Evolutionary conservation across 2,329 filamentous ascomycete species (phyloP).

Genomic region (Ceratocystis cacaofunesta): DNA sequence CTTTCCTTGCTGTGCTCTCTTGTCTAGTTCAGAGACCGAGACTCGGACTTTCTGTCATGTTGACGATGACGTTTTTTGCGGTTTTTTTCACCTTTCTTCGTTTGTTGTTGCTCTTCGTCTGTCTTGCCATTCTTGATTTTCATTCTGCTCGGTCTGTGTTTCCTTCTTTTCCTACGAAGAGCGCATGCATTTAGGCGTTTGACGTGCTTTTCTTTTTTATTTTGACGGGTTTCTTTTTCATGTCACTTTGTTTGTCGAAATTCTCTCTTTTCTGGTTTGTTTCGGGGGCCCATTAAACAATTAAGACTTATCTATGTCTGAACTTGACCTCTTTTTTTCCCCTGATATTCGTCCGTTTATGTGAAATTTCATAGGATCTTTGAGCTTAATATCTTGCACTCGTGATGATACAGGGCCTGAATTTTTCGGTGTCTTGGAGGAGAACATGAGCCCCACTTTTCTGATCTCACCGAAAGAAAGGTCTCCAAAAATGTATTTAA

Average conservation of each 20-base stretch:
- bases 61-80: conserved; percentile 17
- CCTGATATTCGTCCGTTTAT: too few relatives aligned
- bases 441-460: neutral
- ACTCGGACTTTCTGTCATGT: neutral
- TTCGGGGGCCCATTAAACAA: neutral
- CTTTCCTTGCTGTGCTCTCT: neutral
- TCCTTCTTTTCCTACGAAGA: conserved; percentile 6
- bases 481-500: neutral
- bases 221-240: neutral
- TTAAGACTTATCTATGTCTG: too few relatives aligned
- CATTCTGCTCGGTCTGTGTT: neutral
- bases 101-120: neutral
- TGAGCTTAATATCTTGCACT: neutral
- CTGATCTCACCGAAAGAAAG: neutral
- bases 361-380: neutral
- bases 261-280: neutral
- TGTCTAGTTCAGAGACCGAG: neutral
- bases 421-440: neutral
- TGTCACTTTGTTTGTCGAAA: neutral
- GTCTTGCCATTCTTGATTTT: conserved; percentile 10
- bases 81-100: conserved; percentile 13
- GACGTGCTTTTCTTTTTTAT: neutral
- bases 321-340: too few relatives aligned
- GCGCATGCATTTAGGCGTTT: conserved; percentile 16
- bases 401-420: neutral